Evolutionary conservation across 1,284 basidiomycete genomes (phyloP), one percentile per base, ranked within the genome.

Genomic region (Singerocomus inundabilis): DNA sequence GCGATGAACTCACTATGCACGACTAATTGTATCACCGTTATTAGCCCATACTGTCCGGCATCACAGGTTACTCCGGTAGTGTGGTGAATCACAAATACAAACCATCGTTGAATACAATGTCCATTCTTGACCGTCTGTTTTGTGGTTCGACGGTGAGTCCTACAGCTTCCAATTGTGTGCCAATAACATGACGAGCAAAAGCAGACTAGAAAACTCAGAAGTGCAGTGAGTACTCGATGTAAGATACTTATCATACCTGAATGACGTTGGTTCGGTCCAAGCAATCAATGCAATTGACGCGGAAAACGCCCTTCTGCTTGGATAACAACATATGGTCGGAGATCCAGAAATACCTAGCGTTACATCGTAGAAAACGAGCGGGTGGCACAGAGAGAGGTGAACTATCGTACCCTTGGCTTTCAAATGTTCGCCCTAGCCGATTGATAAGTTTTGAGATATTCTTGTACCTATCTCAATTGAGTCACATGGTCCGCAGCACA

Each of bases 261-360:
- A 93, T 85, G 32, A 93, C 94, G 64, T 97, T 98, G 18, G 94
- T 98, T 44, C 94, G 77, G 64, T 94, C 92, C 46, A 90, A 60
- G 74, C 93, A 96, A 66, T 98, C 95, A 50, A 98, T 94, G 64
- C 95, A 98, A 63, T 95, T 95, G 18, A 86, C 78, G 6, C 94
- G 82, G 68, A 90, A 94, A 2, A 88, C 83, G 1, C 92, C 92
- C 43, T 82, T 84, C 67, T 98, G 95, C 56, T 82, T 80, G 5
- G 90, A 88, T 68, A 94, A 78, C 9, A 85, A 74, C 18, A 76
- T 74, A 33, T 83, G 75, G 52, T 87, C 79, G 2, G 88, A 88
- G 10, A 89, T 79, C 93, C 93, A 97, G 55, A 91, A 80, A 64
- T 88, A 95, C 26, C 91, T 92, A 59, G 26, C 33, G 32, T 45